phyloP scores from a whole-genome alignment of 202 grass and related monocot genomes.

The Sporobolus alterniflorus region DNA sequence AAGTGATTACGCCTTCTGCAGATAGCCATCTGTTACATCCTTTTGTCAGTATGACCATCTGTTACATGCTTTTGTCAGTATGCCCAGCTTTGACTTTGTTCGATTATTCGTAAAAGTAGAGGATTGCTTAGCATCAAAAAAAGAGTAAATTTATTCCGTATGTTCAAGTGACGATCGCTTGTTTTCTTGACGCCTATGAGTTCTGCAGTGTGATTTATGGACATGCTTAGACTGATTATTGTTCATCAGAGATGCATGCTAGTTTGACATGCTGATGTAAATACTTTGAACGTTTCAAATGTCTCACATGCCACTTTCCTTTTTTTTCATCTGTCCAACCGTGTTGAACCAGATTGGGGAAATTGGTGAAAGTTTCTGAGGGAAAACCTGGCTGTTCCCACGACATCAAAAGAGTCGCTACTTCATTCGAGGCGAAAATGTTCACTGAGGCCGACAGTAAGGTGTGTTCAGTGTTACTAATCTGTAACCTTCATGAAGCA shows the following conservation, averaged over 20 bases:
- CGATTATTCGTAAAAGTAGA: neutral
- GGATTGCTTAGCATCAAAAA: no score
- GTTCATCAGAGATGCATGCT: neutral
- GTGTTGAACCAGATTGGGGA: slow-evolving; percentile 2
- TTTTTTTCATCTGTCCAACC: neutral
- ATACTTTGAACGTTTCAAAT: neutral
- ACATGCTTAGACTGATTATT: neutral
- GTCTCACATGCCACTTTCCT: neutral
- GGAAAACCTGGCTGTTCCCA: neutral
- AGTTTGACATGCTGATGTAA: neutral
- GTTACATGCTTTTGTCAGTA: no score
- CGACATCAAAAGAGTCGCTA: neutral
- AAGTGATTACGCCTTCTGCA: neutral
- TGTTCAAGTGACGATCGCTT: neutral
- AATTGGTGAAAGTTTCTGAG: neutral
- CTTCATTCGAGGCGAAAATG: neutral
- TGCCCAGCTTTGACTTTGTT: no score
- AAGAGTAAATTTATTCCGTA: neutral
- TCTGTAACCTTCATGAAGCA: no score
- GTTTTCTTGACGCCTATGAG: no score
- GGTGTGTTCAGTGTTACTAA: no score
- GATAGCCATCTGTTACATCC: no score
- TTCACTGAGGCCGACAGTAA: slow-evolving; percentile 17
- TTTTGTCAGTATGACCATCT: no score
- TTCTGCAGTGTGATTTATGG: no score